Base-by-base conservation (phyloP, 2,329 filamentous ascomycete genomes). In the Cryphonectria parasitica region DNA sequence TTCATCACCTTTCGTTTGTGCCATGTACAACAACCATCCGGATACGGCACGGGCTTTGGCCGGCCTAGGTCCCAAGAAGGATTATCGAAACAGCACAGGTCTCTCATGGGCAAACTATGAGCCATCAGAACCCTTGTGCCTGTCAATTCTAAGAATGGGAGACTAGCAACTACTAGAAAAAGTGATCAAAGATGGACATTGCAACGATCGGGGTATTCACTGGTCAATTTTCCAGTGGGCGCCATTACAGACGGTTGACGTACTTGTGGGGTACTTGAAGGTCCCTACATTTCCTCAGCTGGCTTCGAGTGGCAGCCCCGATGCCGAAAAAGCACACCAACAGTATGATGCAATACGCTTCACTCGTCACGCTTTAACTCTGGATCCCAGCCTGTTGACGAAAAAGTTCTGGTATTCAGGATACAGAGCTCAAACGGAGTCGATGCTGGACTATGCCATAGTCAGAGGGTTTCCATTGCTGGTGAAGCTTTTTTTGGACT, bases 31-130 rank as follows among this genome's bases (percentile, higher is more conserved):
- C 19, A 15, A 19, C 8, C 3, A 58, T 22, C 49, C 58, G 13
- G 45, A 64, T 10, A 64, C 67, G 8, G 60, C 67, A 34, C 39
- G 60, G 67, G 52, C 60, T 2, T 19, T 68, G n/a, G 67, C n/a
- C 8, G 60, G 60, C 2, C 17, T 68, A 3, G 36, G 64, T 1
- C 22, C 67, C 3, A 13, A 13, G 3, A 4, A 6, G 19, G 11
- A 15, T 36, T 2, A 13, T 22, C 31, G 31, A 25, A 34, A 62
- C 19, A 36, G 3, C 19, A 36, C 0, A 11, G 10, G 4, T 19
- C 56, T 31, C n/a, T 17, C 34, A 7, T 19, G 36, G 13, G 22
- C 13, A 19, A 3, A 1, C 1, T 34, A 19, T 31, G 10, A 22
- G 8, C 2, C 1, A 22, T 17, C 22, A 62, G 17, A 62, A 1